Evolutionary conservation across 805 yeast genomes (phyloP), one percentile per base, ranked within the genome.

Genomic region (Cyberlindnera nakhonratchasimensis): DNA sequence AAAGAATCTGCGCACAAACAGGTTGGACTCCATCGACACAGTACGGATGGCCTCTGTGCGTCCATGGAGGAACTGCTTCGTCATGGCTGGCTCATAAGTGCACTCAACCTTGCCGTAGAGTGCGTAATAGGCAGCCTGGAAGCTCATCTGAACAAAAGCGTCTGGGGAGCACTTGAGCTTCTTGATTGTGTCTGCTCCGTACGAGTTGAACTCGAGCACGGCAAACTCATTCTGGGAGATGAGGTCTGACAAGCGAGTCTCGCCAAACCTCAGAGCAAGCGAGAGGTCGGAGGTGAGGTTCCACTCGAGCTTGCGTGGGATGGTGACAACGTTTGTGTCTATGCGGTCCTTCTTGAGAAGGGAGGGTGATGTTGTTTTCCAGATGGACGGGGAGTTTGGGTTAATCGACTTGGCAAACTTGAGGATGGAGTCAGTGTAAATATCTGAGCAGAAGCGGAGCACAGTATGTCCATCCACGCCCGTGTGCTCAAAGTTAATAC

Each of bases 401-500:
- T 89, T 87, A 55, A 89, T 88, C 12, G 85, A 74, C 55, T 77
- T 80, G 9, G 96, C 96, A 71, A 88, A 89, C 37, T 90, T 75
- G 47, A 89, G 68, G 40, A 89, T 87, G 1, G 96, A 83, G 61
- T 89, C 97, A 0, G 96, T 89, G 61, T 89, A 89, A 42, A 89
- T 85, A 62, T 89, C 96, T 29, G 88, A 79, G 12, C 88, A 95
- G 67, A 85, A 83, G 50, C 96, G 67, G 51, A 89, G 67, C 5
- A 89, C 96, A 0, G 97, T 89, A 62, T 89, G 96, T 43, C 97
- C 97, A 64, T 89, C 97, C 21, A 89, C 95, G 53, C 96, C 96
- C 0, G 97, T 85, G 58, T 89, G 93, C 58, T 89, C 97, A 59
- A 89, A 89, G 62, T 90, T 89, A 51, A 89, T 81, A 22, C 97